Evolutionary conservation across 148 eudicot species (phyloP), one percentile per base, ranked within the genome.

Genomic region (Vaccinium myrtillus): DNA sequence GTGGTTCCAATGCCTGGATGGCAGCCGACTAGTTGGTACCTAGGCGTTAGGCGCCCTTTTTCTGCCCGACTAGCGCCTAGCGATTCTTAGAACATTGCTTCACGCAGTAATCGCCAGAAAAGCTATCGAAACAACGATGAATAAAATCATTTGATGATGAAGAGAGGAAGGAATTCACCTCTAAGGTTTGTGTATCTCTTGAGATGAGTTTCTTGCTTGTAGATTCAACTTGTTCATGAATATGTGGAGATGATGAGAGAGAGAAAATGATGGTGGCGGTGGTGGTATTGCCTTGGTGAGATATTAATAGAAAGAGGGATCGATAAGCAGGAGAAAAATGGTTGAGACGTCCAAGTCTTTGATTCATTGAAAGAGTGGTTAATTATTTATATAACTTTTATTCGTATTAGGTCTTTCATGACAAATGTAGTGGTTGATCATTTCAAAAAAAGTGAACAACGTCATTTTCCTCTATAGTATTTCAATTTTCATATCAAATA

Each of bases 391-490:
- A 76, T 76, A 8, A 46, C 32, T 16, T 59, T 3, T 80, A 15
- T 36, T 58, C 6, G 19, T 19, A 19, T 49, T 51, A 83, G 84
- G 81, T 80, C 78, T 70, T 83, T 55, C 70, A 58, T n/a, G 80
- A 80, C 79, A 80, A 81, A 85, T 56, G 86, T 83, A 85, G 84
- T 80, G 89, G 86, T 87, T 89, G 91, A 81, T 87, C 87, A 84
- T 65, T 23, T 65, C 71, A 69, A 14, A 71, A 84, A 81, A 76
- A 76, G 53, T 49, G 19, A 7, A 73, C 10, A n/a, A 81, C 8
- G 76, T 82, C 77, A 56, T 19, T 82, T 86, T 82, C 81, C 81
- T 76, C 14, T 16, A 75, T 75, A 23, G 30, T 23, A 49, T 81
- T 81, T 46, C 73, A 78, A 16, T 73, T 48, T 63, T 16, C 43